A percentile compares a stretch with the other conserved stretches of the same genome.
These are phyloP conservation scores for Mortierella hygrophila DNA, from an alignment of 192 early-diverging fungal genomes.

Conservation along the genomic window DNA sequence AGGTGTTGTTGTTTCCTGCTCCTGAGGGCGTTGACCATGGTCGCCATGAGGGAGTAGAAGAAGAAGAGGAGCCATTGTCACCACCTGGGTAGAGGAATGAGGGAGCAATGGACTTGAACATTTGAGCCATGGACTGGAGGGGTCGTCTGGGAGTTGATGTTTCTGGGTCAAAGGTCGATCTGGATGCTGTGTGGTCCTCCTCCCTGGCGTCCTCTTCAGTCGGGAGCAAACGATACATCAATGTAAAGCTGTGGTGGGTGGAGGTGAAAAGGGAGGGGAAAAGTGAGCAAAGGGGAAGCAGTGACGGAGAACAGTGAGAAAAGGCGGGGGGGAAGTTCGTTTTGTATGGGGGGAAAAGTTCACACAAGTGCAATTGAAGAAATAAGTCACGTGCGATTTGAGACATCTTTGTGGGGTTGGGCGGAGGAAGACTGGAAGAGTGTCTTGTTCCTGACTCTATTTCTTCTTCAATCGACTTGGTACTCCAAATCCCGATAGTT, in stretches of 20 bases:
- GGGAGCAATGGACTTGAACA: constrained; percentile 20
- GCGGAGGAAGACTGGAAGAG: too few species aligned
- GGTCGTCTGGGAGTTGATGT: neutral
- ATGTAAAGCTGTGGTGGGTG: neutral
- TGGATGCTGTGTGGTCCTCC: constrained; percentile 43
- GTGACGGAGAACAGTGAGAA: neutral
- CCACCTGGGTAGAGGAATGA: constrained; percentile 18
- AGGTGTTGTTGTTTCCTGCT: neutral
- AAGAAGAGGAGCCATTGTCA: neutral
- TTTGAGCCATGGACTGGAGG: constrained; percentile 23
- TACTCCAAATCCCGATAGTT: too few species aligned
- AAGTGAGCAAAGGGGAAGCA: neutral
- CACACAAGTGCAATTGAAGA: neutral
- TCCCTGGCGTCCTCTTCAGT: constrained; percentile 47
- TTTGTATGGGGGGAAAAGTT: neutral
- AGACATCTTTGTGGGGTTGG: too few species aligned
- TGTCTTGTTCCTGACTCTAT: too few species aligned
- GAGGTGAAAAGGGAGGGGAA: neutral
- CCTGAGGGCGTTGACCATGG: neutral
- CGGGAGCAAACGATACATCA: constrained; percentile 45
- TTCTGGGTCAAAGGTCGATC: constrained; percentile 17
- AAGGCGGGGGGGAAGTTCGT: too few species aligned
- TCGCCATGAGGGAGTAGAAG: neutral
- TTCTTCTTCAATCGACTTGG: too few species aligned
- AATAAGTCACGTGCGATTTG: too few species aligned